Percentiles rank a stretch among this genome's conserved stretches.
Conservation (phyloP, 2,329 filamentous ascomycete genomes). For the Lachnellula suecica region DNA sequence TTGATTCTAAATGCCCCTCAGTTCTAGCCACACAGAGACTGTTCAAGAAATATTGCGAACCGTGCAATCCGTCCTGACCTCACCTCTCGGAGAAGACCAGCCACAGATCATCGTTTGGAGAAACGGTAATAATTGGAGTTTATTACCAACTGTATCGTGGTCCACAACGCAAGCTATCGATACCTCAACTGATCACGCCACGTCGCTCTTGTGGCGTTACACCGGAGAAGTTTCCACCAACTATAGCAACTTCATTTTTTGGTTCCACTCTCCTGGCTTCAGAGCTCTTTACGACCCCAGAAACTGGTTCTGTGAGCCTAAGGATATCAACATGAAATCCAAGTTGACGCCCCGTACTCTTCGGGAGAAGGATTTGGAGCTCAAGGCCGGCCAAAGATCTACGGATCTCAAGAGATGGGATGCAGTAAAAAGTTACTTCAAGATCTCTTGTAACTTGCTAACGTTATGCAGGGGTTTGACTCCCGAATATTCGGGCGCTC, state of each 20-base stretch:
- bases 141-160: too few relatives aligned
- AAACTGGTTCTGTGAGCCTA: not conserved
- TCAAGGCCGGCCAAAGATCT: not conserved
- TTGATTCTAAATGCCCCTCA: too few relatives aligned
- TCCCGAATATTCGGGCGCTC: constrained; percentile 10
- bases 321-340: not conserved
- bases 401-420: not conserved
- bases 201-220: too few relatives aligned
- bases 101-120: too few relatives aligned
- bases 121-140: too few relatives aligned
- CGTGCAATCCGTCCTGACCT: too few relatives aligned
- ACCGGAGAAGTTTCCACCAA: too few relatives aligned
- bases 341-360: not conserved
- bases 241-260: not conserved
- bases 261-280: not conserved
- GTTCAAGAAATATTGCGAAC: too few relatives aligned
- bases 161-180: too few relatives aligned
- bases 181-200: too few relatives aligned
- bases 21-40: too few relatives aligned
- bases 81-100: too few relatives aligned
- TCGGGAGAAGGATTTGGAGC: not conserved
- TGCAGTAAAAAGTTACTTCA: not conserved
- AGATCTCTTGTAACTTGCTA: not conserved
- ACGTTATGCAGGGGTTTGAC: constrained; percentile 12
- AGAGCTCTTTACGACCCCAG: not conserved